Evolutionary conservation across 768 basidiomycete species (phyloP).

Genomic region (Artomyces pyxidatus): DNA sequence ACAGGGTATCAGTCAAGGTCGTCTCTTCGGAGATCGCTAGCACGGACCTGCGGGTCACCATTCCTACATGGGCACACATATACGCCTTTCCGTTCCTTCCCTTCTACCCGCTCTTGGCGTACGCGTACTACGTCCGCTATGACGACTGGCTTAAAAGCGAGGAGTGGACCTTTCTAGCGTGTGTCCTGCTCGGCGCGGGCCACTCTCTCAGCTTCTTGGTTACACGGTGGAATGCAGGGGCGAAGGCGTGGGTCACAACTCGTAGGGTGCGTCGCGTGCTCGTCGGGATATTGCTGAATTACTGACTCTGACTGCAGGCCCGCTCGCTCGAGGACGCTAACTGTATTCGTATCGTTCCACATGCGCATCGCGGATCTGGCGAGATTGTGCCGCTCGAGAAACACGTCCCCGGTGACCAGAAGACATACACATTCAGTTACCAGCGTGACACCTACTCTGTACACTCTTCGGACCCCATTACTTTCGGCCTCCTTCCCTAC

Average conservation of each 20-base stretch:
- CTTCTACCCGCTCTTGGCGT: conserved; percentile 76
- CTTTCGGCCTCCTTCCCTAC: conserved; percentile 81
- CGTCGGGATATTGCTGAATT: not conserved
- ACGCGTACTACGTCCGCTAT: conserved; percentile 88
- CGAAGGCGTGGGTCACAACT: conserved; percentile 75
- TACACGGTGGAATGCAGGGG: conserved; percentile 82
- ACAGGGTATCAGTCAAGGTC: conserved; percentile 41
- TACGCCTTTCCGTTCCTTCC: conserved; percentile 75
- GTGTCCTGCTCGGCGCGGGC: conserved; percentile 72
- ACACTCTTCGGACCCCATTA: conserved; percentile 42
- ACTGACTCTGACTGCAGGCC: conserved; percentile 33
- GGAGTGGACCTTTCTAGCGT: conserved; percentile 97
- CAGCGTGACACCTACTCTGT: conserved; percentile 90
- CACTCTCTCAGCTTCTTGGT: conserved; percentile 91
- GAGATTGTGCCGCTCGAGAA: conserved; percentile 78
- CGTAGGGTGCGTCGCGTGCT: conserved; percentile 43
- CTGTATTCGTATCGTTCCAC: conserved; percentile 75
- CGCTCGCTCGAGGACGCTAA: conserved; percentile 61
- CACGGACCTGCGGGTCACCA: conserved; percentile 56
- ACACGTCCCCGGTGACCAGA: conserved; percentile 45
- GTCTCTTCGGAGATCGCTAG: conserved; percentile 59
- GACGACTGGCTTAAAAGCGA: conserved; percentile 87
- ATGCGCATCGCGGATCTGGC: conserved; percentile 76
- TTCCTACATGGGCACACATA: conserved; percentile 64
- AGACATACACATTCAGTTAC: conserved; percentile 83